Evolutionary conservation across 1,284 basidiomycete genomes (phyloP), one percentile per base, ranked within the genome.

Genomic region (Coriolopsis trogii): DNA sequence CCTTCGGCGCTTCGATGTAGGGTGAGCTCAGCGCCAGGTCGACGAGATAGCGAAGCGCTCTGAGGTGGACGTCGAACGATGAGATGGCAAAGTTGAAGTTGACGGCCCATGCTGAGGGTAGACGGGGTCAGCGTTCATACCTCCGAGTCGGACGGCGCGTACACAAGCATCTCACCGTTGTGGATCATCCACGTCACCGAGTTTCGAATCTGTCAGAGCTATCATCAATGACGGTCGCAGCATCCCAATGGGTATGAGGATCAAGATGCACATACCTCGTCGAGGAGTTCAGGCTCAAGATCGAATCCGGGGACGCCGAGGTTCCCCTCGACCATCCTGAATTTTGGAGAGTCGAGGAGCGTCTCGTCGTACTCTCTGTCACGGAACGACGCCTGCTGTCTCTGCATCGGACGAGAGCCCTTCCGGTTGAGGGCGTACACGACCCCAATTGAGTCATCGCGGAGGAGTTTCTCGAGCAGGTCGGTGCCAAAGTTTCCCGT

Each of bases 311-410:
- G 53, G 20, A 59, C 53, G 8, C 55, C 41, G 4, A 66, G 37
- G 45, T 74, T 70, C 5, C 66, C 69, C 38, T 72, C 69, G 25
- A 76, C 28, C 23, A 72, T 58, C 1, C 57, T 54, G 12, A 77
- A 58, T 41, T 70, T 72, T 0, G 55, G 34, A 9, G 62, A 60
- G 10, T 59, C 40, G 2, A 71, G 52, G 8, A 73, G 43, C 0
- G 24, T 38, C 3, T 38, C 40, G 37, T 73, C 66, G 9, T 73
- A 46, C 2, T 67, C 70, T 45, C 67, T 64, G 13, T 58, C 52
- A 3, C 41, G 29, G 41, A 76, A 70, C 1, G 61, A 64, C 8
- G 48, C 56, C 15, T 47, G 37, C 36, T 73, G 71, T 30, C 70
- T 63, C 18, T 63, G 54, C 7, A 24, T 49, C 12, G 58, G 37